Percentiles rank a stretch among this genome's conserved stretches.
These are phyloP conservation scores for Globisporangium iwayamae DNA, from an alignment of 352 stramenopile genomes.

Conservation along the genomic window DNA sequence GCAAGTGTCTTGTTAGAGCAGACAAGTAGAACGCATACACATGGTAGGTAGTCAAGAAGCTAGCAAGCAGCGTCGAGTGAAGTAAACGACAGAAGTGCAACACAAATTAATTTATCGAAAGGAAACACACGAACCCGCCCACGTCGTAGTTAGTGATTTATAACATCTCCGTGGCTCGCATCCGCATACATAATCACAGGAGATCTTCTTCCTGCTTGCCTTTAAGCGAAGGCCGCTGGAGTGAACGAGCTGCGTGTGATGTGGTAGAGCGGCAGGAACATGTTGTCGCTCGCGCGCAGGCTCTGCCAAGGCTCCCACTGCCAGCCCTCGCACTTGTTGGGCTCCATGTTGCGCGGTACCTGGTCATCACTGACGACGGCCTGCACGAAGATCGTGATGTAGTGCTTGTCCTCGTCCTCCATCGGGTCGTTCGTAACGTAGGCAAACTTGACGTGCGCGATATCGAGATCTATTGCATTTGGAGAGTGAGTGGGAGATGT, in stretches of 20 bases:
- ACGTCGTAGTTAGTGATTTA: too few relatives aligned
- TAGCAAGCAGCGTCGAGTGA: neutral
- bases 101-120: conserved; percentile 1
- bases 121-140: neutral
- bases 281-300: conserved; percentile 51
- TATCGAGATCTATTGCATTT: conserved; percentile 43
- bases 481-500: neutral
- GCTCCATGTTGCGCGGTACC: conserved; percentile 71
- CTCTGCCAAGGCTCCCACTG: conserved; percentile 55
- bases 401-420: conserved; percentile 79
- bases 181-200: neutral
- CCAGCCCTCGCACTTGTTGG: conserved; percentile 81
- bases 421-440: conserved; percentile 84
- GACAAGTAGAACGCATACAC: neutral
- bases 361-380: conserved; percentile 47
- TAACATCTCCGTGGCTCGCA: too few relatives aligned
- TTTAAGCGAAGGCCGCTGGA: conserved; percentile 17
- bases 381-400: conserved; percentile 86
- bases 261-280: conserved; percentile 74
- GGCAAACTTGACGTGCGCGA: conserved; percentile 48
- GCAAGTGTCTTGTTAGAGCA: neutral
- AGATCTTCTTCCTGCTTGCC: too few relatives aligned
- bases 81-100: neutral
- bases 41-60: neutral
- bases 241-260: conserved; percentile 59